phyloP scores from a whole-genome alignment of 192 early-diverging fungal species.

The Chytriomyces hyalinus region DNA sequence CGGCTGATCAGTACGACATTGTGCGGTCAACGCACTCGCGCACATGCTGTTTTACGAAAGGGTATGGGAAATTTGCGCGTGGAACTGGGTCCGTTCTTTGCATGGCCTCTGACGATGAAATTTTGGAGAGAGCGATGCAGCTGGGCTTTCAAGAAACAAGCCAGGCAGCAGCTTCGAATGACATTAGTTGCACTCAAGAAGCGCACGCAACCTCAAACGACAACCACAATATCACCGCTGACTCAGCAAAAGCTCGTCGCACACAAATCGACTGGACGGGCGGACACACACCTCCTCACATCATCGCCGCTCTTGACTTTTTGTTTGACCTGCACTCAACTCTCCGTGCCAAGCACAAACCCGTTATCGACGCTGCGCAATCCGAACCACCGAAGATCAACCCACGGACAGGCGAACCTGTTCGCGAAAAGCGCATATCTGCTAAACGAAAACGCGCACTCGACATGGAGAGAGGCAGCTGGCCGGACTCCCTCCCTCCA shows the following conservation, averaged over 20 bases:
- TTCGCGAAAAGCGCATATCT: conserved; percentile 1
- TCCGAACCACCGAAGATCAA: neutral
- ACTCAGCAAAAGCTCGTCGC: neutral
- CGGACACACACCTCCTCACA: neutral
- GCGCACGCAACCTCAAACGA: too few relatives aligned
- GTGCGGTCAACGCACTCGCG: conserved; percentile 2
- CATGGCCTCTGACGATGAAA: conserved; percentile 32
- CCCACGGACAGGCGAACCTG: neutral
- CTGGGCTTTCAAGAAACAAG: neutral
- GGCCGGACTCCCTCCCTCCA: conserved; percentile 11
- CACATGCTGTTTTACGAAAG: conserved; percentile 39
- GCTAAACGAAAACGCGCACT: conserved; percentile 19
- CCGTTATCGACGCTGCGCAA: neutral
- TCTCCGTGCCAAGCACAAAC: neutral
- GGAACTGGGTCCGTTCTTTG: conserved; percentile 36
- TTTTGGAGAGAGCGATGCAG: conserved; percentile 8
- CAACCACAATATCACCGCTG: neutral
- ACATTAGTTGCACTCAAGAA: neutral
- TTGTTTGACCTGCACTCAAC: conserved; percentile 13
- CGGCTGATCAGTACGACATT: conserved; percentile 29
- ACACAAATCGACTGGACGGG: conserved; percentile 7
- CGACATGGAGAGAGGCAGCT: conserved; percentile 31
- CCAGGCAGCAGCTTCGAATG: neutral
- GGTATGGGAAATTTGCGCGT: conserved; percentile 26
- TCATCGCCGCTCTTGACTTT: conserved; percentile 1